Conservation (phyloP, 1,139 yeast genomes). For the Scheffersomyces quercinus region DNA sequence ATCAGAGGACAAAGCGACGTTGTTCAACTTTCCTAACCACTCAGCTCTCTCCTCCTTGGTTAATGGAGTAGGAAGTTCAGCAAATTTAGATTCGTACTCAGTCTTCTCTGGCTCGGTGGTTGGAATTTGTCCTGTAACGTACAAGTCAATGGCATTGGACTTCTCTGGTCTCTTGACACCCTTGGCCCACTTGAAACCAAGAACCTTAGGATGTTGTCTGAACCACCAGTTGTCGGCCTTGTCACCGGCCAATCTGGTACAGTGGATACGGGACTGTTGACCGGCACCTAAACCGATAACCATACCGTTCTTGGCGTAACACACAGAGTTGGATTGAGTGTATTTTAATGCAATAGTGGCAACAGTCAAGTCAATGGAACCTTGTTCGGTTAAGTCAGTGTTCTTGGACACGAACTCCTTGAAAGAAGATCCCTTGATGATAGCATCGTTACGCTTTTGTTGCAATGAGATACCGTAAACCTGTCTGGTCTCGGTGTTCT, state of each 20-base stretch:
- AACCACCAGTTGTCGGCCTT: constrained; percentile 99
- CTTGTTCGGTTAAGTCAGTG: constrained; percentile 88
- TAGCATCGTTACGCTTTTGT: constrained; percentile 97
- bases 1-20: constrained; percentile 92
- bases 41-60: constrained; percentile 81
- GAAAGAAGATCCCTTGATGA: constrained; percentile 82
- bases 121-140: constrained; percentile 89
- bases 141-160: constrained; percentile 95
- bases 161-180: constrained; percentile 98
- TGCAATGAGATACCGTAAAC: constrained; percentile 94
- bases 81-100: constrained; percentile 90
- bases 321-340: constrained; percentile 97
- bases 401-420: constrained; percentile 88
- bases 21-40: constrained; percentile 76
- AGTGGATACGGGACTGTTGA: constrained; percentile 98
- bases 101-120: constrained; percentile 87
- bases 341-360: constrained; percentile 96
- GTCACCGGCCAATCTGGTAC: constrained; percentile 98
- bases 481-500: constrained; percentile 80
- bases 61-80: constrained; percentile 76
- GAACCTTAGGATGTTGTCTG: constrained; percentile 94
- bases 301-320: constrained; percentile 99
- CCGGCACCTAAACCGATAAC: constrained; percentile 99
- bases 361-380: constrained; percentile 87
- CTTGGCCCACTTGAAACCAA: constrained; percentile 94